Conservation (phyloP, 106 monocot genomes). For the Chionographis japonica region DNA sequence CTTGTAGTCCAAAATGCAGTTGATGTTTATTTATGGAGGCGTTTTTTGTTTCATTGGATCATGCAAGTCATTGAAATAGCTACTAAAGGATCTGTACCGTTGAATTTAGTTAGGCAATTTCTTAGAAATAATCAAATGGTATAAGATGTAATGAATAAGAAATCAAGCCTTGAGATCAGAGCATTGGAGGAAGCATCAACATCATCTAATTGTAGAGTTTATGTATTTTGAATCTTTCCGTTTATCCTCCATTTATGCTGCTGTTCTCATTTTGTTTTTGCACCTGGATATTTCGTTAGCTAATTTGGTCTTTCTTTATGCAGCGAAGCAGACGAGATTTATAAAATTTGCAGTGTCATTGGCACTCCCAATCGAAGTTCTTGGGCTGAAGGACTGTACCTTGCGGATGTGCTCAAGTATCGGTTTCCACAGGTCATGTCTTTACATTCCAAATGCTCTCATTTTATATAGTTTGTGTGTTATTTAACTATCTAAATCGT, state of each 20-base stretch:
- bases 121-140: too few relatives aligned
- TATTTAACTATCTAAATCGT: neutral
- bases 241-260: neutral
- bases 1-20: too few relatives aligned
- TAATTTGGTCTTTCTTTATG: neutral
- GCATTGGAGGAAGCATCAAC: too few relatives aligned
- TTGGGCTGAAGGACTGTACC: slow-evolving; percentile 62
- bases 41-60: neutral
- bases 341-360: slow-evolving; percentile 79
- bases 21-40: neutral
- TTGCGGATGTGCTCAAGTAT: slow-evolving; percentile 50
- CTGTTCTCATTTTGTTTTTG: neutral
- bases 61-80: neutral
- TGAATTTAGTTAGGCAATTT: too few relatives aligned
- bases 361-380: slow-evolving; percentile 44
- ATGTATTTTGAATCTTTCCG: too few relatives aligned
- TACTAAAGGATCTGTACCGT: too few relatives aligned
- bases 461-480: neutral
- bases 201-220: too few relatives aligned
- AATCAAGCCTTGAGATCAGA: too few relatives aligned
- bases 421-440: slow-evolving; percentile 57
- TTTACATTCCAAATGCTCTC: neutral
- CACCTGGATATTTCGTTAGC: neutral
- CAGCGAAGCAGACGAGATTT: slow-evolving; percentile 73
- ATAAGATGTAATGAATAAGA: too few relatives aligned